Conservation (phyloP, 192 early-diverging fungal genomes). For the Podochytrium sp. region DNA sequence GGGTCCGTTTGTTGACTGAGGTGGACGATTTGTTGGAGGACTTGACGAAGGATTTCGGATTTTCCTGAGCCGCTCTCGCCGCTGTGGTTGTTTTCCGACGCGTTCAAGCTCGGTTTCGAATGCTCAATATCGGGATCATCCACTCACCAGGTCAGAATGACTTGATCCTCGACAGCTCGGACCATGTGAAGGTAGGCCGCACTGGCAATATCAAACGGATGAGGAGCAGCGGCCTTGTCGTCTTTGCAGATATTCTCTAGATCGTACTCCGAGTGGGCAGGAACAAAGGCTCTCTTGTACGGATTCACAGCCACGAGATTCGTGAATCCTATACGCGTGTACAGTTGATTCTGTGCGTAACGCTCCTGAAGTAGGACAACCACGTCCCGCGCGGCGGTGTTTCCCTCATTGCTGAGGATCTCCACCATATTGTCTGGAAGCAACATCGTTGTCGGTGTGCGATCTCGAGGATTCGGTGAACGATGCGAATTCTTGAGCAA, state of each 20-base stretch:
- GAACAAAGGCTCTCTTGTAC: slow-evolving; percentile 19
- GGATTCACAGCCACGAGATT: slow-evolving; percentile 32
- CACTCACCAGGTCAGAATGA: slow-evolving; percentile 35
- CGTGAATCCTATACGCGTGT: slow-evolving; percentile 26
- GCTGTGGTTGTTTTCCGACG: slow-evolving; percentile 10
- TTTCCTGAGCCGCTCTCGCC: slow-evolving; percentile 52
- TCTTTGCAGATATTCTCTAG: slow-evolving; percentile 19
- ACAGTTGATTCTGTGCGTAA: slow-evolving; percentile 7
- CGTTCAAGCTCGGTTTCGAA: no score
- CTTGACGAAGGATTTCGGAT: slow-evolving; percentile 33
- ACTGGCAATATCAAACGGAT: slow-evolving; percentile 29
- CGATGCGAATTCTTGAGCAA: no score
- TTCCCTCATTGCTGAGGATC: neutral
- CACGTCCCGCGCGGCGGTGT: neutral
- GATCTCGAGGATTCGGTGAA: no score
- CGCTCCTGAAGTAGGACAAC: slow-evolving; percentile 22
- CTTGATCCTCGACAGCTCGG: slow-evolving; percentile 31
- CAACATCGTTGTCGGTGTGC: neutral
- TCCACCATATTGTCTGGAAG: slow-evolving; percentile 11
- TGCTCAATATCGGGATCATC: no score
- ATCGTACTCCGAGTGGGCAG: slow-evolving; percentile 3
- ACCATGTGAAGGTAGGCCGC: slow-evolving; percentile 39
- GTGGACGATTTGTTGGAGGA: slow-evolving; percentile 39
- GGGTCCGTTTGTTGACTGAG: slow-evolving; percentile 39
- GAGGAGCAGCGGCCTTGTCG: neutral